Evolutionary conservation across 768 basidiomycete genomes (phyloP), one percentile per base, ranked within the genome.

Genomic region (Boletus patriciae): DNA sequence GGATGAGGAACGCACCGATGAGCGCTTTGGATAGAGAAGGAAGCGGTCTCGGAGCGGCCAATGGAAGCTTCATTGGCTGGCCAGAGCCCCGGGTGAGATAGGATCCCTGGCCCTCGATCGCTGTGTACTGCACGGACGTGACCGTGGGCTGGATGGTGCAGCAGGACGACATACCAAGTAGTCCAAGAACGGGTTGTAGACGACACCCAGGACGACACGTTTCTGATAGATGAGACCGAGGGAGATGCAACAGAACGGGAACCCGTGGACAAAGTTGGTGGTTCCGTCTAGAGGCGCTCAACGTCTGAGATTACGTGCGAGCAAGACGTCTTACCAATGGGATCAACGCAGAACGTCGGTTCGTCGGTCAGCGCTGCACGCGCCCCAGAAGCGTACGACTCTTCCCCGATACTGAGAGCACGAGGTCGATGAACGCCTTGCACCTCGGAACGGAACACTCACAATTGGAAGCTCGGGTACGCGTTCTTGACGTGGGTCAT

Each of bases 291-390:
- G n/a, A 25, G 11, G 21, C 0, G 19, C 16, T 44, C 38, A 36
- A 23, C n/a, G 25, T 27, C 25, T 33, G 47, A 23, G 12, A 7
- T 16, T 42, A 8, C 6, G 7, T 16, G 41, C 25, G n/a, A 12
- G 25, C 12, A 19, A 18, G 15, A 29, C 15, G 46, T 59, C 78
- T 57, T 59, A 87, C 90, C 94, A 57, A 96, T 96, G 33, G 95
- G 95, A 72, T 97, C 95, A 36, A 95, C 90, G 66, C 96, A 97
- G 74, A 91, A 99, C 0, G 96, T 98, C 7, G 95, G 94, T 37
- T 85, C 85, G 60, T 96, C 90, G 6, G 91, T 92, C 61, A 96
- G 73, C 12, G 83, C 78, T 16, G 79, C 76, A 43, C 84, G 79
- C 50, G 78, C 70, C 13, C 91, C 91, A 3, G 87, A 84, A 9